These are phyloP conservation scores for Botrytis byssoidea DNA, from an alignment of 2,329 filamentous ascomycete species.

Conservation along the genomic window DNA sequence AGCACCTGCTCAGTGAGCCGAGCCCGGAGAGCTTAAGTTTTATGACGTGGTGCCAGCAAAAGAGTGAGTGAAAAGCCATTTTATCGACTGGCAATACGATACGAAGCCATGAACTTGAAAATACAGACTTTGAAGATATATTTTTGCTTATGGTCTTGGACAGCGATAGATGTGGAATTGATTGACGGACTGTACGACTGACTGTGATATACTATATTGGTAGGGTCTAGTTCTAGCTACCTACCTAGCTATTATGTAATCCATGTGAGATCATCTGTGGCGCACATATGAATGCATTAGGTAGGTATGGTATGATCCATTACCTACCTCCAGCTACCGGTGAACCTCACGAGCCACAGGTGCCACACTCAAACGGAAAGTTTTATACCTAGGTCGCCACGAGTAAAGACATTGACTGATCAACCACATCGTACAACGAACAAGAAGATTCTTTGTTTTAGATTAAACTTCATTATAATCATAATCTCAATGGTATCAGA, in stretches of 20 bases:
- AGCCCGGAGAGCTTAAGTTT: background rate
- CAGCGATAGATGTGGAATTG: background rate
- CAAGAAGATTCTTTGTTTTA: background rate
- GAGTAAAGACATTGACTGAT: background rate
- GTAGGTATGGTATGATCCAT: too few species aligned
- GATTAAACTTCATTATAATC: background rate
- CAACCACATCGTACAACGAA: background rate
- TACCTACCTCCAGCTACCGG: too few species aligned
- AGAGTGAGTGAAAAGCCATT: background rate
- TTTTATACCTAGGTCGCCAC: background rate
- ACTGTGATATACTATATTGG: background rate
- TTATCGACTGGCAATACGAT: background rate
- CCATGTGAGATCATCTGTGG: background rate
- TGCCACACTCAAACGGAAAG: background rate
- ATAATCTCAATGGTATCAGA: background rate
- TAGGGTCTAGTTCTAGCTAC: background rate
- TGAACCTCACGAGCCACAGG: background rate
- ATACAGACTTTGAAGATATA: background rate
- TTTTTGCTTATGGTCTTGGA: background rate
- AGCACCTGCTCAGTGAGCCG: constrained; percentile 1
- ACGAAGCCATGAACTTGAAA: too few species aligned
- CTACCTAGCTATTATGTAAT: too few species aligned
- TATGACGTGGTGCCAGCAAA: background rate
- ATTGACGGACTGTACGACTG: background rate
- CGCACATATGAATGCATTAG: background rate